Evolutionary conservation across 148 eudicot species (phyloP).

Genomic region (Dysphania ambrosioides): DNA sequence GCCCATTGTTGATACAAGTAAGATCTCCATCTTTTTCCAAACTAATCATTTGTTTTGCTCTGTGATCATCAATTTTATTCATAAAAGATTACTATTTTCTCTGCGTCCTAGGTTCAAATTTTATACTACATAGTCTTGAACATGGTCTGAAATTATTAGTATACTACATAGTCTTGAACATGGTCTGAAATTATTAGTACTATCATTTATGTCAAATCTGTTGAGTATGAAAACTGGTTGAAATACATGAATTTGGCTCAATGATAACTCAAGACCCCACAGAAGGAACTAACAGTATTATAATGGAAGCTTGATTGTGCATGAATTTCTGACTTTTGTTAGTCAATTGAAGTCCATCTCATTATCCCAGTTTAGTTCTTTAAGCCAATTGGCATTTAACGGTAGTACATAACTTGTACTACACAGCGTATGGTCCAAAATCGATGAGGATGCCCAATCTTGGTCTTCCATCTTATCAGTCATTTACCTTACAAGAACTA

Average conservation of each 20-base stretch:
- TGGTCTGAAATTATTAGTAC: too few species aligned
- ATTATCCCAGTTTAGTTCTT: not conserved
- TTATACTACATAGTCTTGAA: not conserved
- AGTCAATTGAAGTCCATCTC: not conserved
- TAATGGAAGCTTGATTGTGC: not conserved
- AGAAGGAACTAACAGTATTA: too few species aligned
- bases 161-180: not conserved
- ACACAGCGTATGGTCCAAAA: slow-evolving; percentile 57
- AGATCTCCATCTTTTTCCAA: slow-evolving; percentile 19
- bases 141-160: too few species aligned
- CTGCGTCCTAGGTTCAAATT: not conserved
- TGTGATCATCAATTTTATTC: too few species aligned
- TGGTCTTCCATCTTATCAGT: slow-evolving; percentile 66
- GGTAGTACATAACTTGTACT: not conserved
- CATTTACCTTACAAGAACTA: slow-evolving; percentile 69
- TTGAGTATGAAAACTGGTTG: too few species aligned
- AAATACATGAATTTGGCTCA: not conserved
- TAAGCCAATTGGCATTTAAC: not conserved
- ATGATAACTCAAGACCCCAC: not conserved
- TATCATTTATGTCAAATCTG: too few species aligned
- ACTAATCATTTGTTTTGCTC: not conserved
- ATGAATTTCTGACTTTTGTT: too few species aligned
- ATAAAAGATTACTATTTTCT: too few species aligned
- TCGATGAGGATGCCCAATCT: slow-evolving; percentile 53
- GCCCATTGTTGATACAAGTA: slow-evolving; percentile 55